These are phyloP conservation scores for Blumeria hordei DNA, from an alignment of 2,329 filamentous ascomycete species.

Conservation along the genomic window DNA sequence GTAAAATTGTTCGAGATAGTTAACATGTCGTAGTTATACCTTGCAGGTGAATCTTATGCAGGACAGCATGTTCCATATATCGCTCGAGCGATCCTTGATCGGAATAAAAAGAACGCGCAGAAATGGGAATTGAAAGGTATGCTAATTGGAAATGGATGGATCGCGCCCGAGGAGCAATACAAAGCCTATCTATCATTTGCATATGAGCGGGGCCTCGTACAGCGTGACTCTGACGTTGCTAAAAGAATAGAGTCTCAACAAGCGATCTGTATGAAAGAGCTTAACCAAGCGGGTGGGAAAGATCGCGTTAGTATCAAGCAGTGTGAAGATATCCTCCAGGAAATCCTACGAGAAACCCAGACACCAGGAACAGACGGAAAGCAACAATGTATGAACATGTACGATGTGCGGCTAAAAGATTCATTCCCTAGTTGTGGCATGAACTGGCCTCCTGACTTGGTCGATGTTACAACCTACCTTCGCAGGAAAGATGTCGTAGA, in stretches of 20 bases:
- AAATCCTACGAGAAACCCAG: slow-evolving; percentile 43
- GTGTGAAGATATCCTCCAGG: slow-evolving; percentile 57
- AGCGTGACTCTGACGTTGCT: slow-evolving; percentile 38
- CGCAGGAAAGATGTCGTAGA: slow-evolving; percentile 52
- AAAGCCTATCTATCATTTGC: slow-evolving; percentile 62
- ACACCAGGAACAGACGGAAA: slow-evolving; percentile 26
- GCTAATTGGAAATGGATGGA: slow-evolving; percentile 94
- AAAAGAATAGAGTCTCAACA: slow-evolving; percentile 44
- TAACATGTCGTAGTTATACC: slow-evolving; percentile 43
- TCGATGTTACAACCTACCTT: slow-evolving; percentile 57
- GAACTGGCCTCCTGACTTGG: slow-evolving; percentile 89
- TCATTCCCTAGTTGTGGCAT: slow-evolving; percentile 68
- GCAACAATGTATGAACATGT: slow-evolving; percentile 69
- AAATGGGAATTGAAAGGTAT: slow-evolving; percentile 65
- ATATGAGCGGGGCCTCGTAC: slow-evolving; percentile 49
- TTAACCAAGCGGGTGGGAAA: slow-evolving; percentile 32
- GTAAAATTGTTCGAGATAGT: slow-evolving; percentile 1
- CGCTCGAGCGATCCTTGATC: slow-evolving; percentile 67
- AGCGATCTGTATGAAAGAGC: slow-evolving; percentile 36
- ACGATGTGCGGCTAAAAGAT: slow-evolving; percentile 75
- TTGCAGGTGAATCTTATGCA: slow-evolving; percentile 89
- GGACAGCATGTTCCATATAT: slow-evolving; percentile 97
- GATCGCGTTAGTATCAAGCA: slow-evolving; percentile 39
- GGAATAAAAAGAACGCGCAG: slow-evolving; percentile 40
- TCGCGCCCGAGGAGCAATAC: slow-evolving; percentile 76